Base-by-base conservation (phyloP, 2,329 filamentous ascomycete genomes). In the Fusarium cyanostomum region DNA sequence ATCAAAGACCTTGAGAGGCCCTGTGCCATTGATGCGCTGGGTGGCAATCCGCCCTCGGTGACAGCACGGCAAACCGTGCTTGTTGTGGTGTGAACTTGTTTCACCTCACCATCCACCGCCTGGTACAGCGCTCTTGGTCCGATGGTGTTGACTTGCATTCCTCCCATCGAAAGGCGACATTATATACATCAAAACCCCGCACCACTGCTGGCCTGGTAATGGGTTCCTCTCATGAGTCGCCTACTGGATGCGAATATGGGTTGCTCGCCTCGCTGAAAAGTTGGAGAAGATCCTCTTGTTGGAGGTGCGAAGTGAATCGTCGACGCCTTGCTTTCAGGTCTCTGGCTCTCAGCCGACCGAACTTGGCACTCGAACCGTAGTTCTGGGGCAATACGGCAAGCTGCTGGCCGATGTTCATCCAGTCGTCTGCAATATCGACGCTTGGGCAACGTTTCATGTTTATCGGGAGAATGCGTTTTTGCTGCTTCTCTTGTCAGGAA, bases 91-190 rank as follows among this genome's bases (percentile, higher is more conserved):
- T 28, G 38, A 28, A 54, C 21, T 50, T 64, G 62, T 64, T 58
- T 65, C 57, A 55, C 38, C n/a, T 44, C 12, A 24, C 13, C 31
- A 33, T 31, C 35, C 30, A 34, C 44, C 44, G 24, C 37, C n/a
- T 27, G 21, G 11, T 7, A 15, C 15, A 52, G 30, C 11, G 18
- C 31, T 37, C n/a, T 18, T 13, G 12, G 24, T 26, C 26, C 21
- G 52, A 48, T 54, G 33, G 37, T 28, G 46, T 38, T 43, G 30
- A 39, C 35, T 50, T 37, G 27, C 61, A 64, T 64, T 62, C 62
- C 62, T 38, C 48, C 24, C 16, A n/a, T 49, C 16, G 33, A 49
- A 35, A 26, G n/a, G 26, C 28, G 24, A 39, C 48, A 33, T 33
- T 11, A 34, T 11, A 34, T 26, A 39, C 24, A 31, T 37, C 12